These are phyloP conservation scores for Durusdinium trenchii DNA, from an alignment of 73 alveolate species.

Conservation along the genomic window DNA sequence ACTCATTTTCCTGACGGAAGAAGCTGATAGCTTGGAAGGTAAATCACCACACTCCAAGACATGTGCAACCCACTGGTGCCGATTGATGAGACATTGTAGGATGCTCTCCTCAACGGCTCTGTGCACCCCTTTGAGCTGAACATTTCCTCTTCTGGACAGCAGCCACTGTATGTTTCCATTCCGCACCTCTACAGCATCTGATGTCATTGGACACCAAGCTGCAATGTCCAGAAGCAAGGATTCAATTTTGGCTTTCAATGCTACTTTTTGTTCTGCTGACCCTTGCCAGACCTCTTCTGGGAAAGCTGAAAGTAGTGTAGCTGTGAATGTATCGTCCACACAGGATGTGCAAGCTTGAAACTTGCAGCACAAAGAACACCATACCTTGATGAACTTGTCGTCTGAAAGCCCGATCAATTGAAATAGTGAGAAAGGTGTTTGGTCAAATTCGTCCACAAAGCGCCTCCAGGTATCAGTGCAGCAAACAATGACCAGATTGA, in stretches of 20 bases:
- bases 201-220: slow-evolving; percentile 9
- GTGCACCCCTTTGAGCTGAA: neutral
- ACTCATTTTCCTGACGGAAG: neutral
- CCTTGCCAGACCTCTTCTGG: neutral
- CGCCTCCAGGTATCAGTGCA: neutral
- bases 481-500: neutral
- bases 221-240: neutral
- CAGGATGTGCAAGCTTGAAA: neutral
- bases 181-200: slow-evolving; percentile 2
- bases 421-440: neutral
- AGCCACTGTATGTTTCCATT: slow-evolving; percentile 28
- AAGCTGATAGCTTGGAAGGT: no score
- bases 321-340: neutral
- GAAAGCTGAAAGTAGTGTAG: neutral
- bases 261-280: neutral
- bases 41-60: neutral
- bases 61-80: neutral
- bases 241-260: neutral
- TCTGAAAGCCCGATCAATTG: neutral
- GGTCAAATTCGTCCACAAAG: neutral
- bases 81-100: neutral
- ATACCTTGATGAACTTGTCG: neutral
- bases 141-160: neutral
- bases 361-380: neutral
- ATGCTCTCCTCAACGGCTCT: neutral